Base-by-base conservation (phyloP, 2,329 filamentous ascomycete species). In the Dothiorella sarmentorum region DNA sequence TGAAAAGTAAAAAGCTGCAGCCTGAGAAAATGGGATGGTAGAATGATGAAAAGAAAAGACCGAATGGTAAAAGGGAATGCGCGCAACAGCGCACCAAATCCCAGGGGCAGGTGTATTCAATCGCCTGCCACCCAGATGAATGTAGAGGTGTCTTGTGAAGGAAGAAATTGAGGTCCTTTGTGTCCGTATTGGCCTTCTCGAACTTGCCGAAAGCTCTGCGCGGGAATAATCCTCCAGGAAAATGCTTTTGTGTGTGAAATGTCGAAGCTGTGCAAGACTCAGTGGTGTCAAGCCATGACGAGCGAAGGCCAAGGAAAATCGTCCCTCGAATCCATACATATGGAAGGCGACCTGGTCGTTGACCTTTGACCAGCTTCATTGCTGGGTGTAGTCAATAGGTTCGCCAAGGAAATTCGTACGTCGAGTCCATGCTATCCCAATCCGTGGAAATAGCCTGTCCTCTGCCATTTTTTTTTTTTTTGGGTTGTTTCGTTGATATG, bases 341-440 rank as follows among this genome's bases (percentile, higher is more conserved):
- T 53, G 35, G 49, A 53, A 40, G 49, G 35, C 49, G 49, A 53
- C 49, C 49, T 10, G 2, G 20, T 40, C 7, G 18, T 40, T 53
- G 49, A 53, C 24, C 22, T 53, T 53, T 53, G 49, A 40, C 33
- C 49, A 53, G 35, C 49, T 20, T 20, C 24, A 15, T 24, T 26
- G 49, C 49, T 53, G 49, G 49, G 49, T 53, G 49, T 53, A 15
- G 33, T 40, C 49, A 53, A 53, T n/a, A 27, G 49, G 35, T 53
- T 18, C 49, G 49, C 35, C 49, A 53, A 53, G 24, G 49, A 53
- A 53, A 53, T 53, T 53, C 49, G 33, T 53, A 53, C 49, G 49
- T 42, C 22, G n/a, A 35, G 17, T 53, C 49, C 49, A 53, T 53
- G 49, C 49, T 53, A 22, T 40, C 7, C 17, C 38, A 43, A 18